Evolutionary conservation across 805 yeast genomes (phyloP).

Genomic region (Metschnikowia rubicola): DNA sequence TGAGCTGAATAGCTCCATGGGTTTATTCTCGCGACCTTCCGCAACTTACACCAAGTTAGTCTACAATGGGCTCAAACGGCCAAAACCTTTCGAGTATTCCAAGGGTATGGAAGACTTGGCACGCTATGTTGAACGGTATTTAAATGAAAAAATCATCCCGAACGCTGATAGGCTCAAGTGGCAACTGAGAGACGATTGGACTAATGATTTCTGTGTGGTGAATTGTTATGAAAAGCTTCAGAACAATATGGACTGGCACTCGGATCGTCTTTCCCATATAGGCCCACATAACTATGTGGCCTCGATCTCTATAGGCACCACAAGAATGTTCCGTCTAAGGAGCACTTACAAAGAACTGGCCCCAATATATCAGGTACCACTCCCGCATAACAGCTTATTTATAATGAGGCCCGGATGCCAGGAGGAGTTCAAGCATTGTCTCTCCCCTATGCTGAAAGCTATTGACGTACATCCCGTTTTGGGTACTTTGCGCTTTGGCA

Average conservation of each 20-base stretch:
- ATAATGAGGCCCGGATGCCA: conserved; percentile 80
- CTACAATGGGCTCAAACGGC: conserved; percentile 42
- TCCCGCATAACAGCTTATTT: conserved; percentile 66
- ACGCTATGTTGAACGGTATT: conserved; percentile 37
- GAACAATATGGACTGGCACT: conserved; percentile 67
- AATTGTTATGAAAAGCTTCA: conserved; percentile 51
- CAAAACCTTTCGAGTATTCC: conserved; percentile 31
- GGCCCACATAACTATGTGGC: conserved; percentile 73
- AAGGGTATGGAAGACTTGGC: conserved; percentile 38
- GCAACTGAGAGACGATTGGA: conserved; percentile 45
- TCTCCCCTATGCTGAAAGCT: conserved; percentile 42
- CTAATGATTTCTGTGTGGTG: conserved; percentile 50
- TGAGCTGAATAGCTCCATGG: conserved; percentile 52
- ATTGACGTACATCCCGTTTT: conserved; percentile 46
- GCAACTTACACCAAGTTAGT: conserved; percentile 19
- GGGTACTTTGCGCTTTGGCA: conserved; percentile 52
- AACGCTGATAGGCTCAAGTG: conserved; percentile 32
- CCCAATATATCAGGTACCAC: conserved; percentile 48
- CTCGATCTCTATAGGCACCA: conserved; percentile 65
- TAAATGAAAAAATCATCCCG: conserved; percentile 32
- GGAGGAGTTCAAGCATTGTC: conserved; percentile 68
- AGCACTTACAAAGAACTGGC: conserved; percentile 32
- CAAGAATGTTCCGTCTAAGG: conserved; percentile 62
- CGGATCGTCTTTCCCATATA: conserved; percentile 66
- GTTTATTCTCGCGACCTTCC: conserved; percentile 18